These are phyloP conservation scores for Petunia hybrid DNA, from an alignment of 305 asterid species.

Conservation along the genomic window DNA sequence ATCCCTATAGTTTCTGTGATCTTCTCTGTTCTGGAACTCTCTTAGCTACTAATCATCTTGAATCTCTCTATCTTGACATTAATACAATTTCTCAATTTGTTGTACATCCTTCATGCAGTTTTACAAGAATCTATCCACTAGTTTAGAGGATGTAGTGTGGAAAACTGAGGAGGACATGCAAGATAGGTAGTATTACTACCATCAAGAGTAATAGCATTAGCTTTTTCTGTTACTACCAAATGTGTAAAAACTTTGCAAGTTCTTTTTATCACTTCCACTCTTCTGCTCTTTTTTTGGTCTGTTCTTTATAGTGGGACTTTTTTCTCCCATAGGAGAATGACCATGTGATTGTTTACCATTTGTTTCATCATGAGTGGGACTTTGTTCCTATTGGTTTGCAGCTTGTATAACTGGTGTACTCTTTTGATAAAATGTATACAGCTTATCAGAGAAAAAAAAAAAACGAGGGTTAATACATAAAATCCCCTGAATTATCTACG, in stretches of 20 bases:
- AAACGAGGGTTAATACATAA: no score
- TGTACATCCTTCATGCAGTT: slow-evolving; percentile 55
- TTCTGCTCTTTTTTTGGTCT: slow-evolving; percentile 30
- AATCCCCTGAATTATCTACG: no score
- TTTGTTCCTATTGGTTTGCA: slow-evolving; percentile 8
- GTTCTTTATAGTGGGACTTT: slow-evolving; percentile 40
- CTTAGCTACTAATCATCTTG: background rate
- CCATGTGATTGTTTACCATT: background rate
- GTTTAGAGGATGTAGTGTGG: slow-evolving; percentile 90
- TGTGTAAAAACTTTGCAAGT: slow-evolving; percentile 11
- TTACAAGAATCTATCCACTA: slow-evolving; percentile 76
- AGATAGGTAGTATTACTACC: slow-evolving; percentile 43
- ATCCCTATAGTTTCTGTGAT: background rate
- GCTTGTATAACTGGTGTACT: slow-evolving; percentile 5
- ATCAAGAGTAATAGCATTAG: slow-evolving; percentile 28
- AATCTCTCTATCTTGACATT: background rate
- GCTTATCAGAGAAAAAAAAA: no score
- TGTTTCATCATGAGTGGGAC: background rate
- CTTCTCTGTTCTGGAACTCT: background rate
- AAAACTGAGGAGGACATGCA: slow-evolving; percentile 87
- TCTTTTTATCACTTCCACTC: background rate
- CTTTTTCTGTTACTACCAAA: slow-evolving; percentile 19
- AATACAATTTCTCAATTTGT: background rate
- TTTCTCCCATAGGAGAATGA: slow-evolving; percentile 45
- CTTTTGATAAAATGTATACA: slow-evolving; percentile 7